Evolutionary conservation across 768 basidiomycete genomes (phyloP).

Genomic region (Kockovaella imperatae): DNA sequence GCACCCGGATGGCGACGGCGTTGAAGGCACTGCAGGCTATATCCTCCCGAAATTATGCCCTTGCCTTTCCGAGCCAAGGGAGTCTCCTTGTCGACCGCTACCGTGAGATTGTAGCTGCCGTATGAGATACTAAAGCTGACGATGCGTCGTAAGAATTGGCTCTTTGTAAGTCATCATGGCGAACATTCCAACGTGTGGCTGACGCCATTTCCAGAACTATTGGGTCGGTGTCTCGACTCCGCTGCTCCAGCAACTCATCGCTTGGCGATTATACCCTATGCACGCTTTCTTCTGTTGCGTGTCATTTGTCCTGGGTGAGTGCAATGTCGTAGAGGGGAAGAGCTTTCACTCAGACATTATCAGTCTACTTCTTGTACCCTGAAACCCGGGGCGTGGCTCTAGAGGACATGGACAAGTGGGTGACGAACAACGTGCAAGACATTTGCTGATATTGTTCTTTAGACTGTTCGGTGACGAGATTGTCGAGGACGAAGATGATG

Average conservation of each 20-base stretch:
- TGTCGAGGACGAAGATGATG: conserved; percentile 31
- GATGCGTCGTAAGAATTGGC: conserved; percentile 50
- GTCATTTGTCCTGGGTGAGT: conserved; percentile 69
- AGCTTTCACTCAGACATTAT: conserved; percentile 35
- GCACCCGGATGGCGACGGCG: background rate
- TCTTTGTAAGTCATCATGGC: conserved; percentile 22
- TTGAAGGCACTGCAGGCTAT: conserved; percentile 22
- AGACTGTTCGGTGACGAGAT: conserved; percentile 39
- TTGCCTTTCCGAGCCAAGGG: conserved; percentile 83
- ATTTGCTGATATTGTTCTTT: background rate
- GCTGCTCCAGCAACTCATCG: conserved; percentile 73
- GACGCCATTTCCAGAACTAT: conserved; percentile 54
- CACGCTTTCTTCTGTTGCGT: conserved; percentile 85
- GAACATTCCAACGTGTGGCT: conserved; percentile 44
- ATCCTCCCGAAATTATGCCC: conserved; percentile 66
- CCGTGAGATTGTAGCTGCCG: conserved; percentile 49
- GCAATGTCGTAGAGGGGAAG: background rate
- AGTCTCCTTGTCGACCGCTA: conserved; percentile 88
- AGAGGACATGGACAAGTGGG: conserved; percentile 39
- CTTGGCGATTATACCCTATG: conserved; percentile 91
- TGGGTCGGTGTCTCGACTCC: conserved; percentile 83
- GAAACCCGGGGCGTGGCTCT: conserved; percentile 40
- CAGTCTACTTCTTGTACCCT: conserved; percentile 26
- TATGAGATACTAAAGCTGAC: background rate
- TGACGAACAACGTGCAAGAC: background rate